Conservation (phyloP, 139 green algal genomes). For the Volvox reticuliferus region DNA sequence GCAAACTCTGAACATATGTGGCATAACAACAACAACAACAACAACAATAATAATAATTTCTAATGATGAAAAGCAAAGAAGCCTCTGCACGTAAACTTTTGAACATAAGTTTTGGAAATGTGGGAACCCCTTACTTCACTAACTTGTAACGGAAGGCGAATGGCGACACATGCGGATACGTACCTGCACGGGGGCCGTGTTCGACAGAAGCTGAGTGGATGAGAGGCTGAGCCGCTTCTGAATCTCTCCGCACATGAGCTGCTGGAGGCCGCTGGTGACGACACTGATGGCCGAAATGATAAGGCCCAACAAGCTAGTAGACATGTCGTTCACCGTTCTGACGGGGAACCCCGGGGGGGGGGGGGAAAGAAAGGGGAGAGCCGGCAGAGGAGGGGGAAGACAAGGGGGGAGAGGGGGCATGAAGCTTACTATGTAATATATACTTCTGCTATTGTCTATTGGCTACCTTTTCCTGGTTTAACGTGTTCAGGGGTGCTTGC, state of each 20-base stretch:
- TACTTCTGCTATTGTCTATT: too few relatives aligned
- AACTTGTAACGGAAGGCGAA: too few relatives aligned
- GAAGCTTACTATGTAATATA: too few relatives aligned
- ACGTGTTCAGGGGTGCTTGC: too few relatives aligned
- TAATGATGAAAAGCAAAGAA: too few relatives aligned
- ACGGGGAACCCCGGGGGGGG: neutral
- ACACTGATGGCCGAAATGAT: slow-evolving; percentile 85
- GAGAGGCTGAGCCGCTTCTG: slow-evolving; percentile 87
- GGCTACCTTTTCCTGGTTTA: too few relatives aligned
- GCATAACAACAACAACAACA: neutral
- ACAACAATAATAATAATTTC: too few relatives aligned
- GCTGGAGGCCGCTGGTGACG: slow-evolving; percentile 89
- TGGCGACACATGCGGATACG: too few relatives aligned
- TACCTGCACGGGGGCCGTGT: slow-evolving; percentile 88
- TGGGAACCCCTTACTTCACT: too few relatives aligned
- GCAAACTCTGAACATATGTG: too few relatives aligned
- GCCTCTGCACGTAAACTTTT: too few relatives aligned
- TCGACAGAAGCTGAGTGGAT: slow-evolving; percentile 87
- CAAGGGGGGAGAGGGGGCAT: neutral
- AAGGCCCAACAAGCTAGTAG: slow-evolving; percentile 77
- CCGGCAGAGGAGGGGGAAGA: neutral
- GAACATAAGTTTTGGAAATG: too few relatives aligned
- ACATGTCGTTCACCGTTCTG: slow-evolving; percentile 88
- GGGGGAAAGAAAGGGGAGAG: neutral
- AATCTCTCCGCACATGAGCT: slow-evolving; percentile 92